Evolutionary conservation across 164 flowering plant species (phyloP).

Genomic region (Chimonanthus praecox): DNA sequence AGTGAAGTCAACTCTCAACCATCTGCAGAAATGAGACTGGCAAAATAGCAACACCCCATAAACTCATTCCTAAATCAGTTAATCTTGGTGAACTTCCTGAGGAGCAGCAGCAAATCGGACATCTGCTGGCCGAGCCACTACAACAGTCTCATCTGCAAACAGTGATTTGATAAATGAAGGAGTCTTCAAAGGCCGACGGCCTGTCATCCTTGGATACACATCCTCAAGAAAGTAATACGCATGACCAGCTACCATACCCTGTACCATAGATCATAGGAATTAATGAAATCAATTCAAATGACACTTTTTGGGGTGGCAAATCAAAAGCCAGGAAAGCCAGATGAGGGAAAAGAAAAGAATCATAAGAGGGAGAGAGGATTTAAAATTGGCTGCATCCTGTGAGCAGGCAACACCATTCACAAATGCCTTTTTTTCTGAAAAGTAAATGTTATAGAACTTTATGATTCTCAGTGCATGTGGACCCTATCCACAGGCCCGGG

Average conservation of each 20-base stretch:
- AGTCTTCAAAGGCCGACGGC: conserved; percentile 81
- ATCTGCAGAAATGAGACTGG: not conserved
- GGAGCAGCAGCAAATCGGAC: conserved; percentile 73
- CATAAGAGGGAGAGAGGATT: no score
- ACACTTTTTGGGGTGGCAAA: no score
- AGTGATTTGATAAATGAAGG: conserved; percentile 77
- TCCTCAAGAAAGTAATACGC: conserved; percentile 94
- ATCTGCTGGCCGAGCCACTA: conserved; percentile 69
- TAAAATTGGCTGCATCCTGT: no score
- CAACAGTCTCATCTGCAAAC: conserved; percentile 82
- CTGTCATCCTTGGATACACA: conserved; percentile 88
- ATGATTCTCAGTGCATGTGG: no score
- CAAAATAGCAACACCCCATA: not conserved
- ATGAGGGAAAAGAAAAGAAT: no score
- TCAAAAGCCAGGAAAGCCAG: no score
- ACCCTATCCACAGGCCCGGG: no score
- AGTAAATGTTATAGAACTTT: no score
- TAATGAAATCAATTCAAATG: no score
- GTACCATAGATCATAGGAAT: conserved; percentile 4
- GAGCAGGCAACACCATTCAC: no score
- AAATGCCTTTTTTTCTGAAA: no score
- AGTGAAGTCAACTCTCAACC: not conserved
- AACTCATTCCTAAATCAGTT: not conserved
- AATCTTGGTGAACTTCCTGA: conserved; percentile 52
- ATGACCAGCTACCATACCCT: conserved; percentile 99